Percentiles rank a stretch among this genome's conserved stretches.
phyloP scores from a whole-genome alignment of 495 filamentous ascomycete genomes.

The Aspergillus bertholletiae region DNA sequence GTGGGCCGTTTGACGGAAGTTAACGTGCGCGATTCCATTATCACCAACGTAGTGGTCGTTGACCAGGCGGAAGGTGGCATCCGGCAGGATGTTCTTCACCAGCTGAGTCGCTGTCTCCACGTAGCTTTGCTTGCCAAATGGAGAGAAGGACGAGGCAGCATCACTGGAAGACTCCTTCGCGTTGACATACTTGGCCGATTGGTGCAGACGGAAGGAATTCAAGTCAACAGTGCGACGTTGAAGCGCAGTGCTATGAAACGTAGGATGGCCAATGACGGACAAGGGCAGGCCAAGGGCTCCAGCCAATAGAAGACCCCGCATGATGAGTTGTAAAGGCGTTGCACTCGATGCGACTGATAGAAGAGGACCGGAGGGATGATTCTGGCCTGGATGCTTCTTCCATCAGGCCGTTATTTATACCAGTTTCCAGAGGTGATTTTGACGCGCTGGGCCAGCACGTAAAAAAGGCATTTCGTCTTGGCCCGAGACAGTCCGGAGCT shows the following conservation, averaged over 20 bases:
- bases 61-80: conserved; percentile 4
- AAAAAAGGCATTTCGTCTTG: neutral
- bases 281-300: neutral
- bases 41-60: conserved; percentile 14
- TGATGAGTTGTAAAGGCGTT: neutral
- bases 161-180: neutral
- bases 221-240: neutral
- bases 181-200: neutral
- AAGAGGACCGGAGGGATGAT: neutral
- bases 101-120: conserved; percentile 1
- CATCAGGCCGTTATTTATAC: neutral
- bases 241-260: neutral
- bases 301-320: neutral
- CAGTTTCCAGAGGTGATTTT: neutral
- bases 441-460: neutral
- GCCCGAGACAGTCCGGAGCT: neutral
- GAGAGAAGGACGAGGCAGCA: neutral
- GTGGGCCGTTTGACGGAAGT: conserved; percentile 51
- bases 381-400: neutral
- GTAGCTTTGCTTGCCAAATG: neutral
- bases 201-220: neutral
- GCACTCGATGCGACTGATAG: neutral
- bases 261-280: neutral
- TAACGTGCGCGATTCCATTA: conserved; percentile 49
- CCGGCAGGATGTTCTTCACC: conserved; percentile 1